Base-by-base conservation (phyloP, 148 eudicot genomes). In the Rhododendron mucronatum region DNA sequence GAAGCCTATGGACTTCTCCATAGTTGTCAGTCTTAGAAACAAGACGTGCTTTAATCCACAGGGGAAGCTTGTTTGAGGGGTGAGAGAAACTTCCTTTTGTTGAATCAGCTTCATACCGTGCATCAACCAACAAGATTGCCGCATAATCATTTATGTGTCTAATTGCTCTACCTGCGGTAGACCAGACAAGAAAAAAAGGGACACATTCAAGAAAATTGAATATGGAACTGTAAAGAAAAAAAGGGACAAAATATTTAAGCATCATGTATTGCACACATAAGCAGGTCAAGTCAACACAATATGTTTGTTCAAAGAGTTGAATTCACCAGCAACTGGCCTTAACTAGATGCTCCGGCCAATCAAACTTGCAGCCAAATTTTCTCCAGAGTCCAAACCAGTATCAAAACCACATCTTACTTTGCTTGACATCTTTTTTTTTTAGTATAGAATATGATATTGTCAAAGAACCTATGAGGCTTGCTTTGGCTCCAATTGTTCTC, bases 121-220 rank as follows among this genome's bases (percentile, higher is more conserved):
- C 92, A 89, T 96, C 99, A 48, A 95, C 93, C 91, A 96, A 90
- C 88, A 96, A 87, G 78, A 96, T 94, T 57, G 97, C 98, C 41
- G 99, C 99, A 81, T 94, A 96, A 91, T 96, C 99, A 85, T 95
- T 90, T 59, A 88, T 87, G 86, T 96, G 99, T 73, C 99, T 93
- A 80, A 96, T 94, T 78, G 98, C 98, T 91, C 98, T 93, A 57
- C 98, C 99, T 95, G 87, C 50, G 50, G 79, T 39, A 83, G 28
- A 85, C 63, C 81, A 89, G 67, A 59, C 65, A 55, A 57, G 44
- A 86, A 14, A 47, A 67, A 10, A 39, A 67, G 18, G 30, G 10
- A 18, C 77, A n/a, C 51, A 65, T 33, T 16, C 79, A n/a, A 74
- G 48, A 12, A 33, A 63, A 63, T 35, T 67, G 16, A 50, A 73